Conservation (phyloP, 2,329 filamentous ascomycete genomes). For the Sporothrix euskadiensis region DNA sequence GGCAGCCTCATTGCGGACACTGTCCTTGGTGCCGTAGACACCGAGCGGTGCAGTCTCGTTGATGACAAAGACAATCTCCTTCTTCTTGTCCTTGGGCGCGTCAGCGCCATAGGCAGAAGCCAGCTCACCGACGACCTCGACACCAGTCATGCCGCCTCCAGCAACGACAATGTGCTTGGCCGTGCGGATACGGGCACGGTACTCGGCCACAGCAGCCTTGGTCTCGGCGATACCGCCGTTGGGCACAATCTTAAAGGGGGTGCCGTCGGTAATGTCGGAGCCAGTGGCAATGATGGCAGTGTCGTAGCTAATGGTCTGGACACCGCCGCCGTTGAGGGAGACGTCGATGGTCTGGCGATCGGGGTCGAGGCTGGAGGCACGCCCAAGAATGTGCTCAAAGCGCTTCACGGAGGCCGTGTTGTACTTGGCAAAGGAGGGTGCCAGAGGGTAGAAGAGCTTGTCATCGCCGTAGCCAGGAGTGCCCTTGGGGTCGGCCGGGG, state of each 20-base stretch:
- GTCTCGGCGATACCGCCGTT: slow-evolving; percentile 46
- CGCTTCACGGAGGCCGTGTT: slow-evolving; percentile 35
- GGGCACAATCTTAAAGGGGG: slow-evolving; percentile 53
- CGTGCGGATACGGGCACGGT: slow-evolving; percentile 43
- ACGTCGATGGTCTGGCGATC: slow-evolving; percentile 47
- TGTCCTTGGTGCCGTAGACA: slow-evolving; percentile 36
- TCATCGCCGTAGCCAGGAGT: slow-evolving; percentile 30
- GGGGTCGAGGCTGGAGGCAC: slow-evolving; percentile 48
- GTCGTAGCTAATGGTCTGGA: slow-evolving; percentile 49
- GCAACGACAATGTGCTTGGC: slow-evolving; percentile 54
- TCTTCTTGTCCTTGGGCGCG: slow-evolving; percentile 35
- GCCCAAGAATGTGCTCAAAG: slow-evolving; percentile 56
- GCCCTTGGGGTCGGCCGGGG: slow-evolving; percentile 25
- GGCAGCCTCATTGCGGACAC: slow-evolving; percentile 44
- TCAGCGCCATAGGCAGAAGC: slow-evolving; percentile 47
- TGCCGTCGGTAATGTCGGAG: slow-evolving; percentile 43
- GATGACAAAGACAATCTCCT: slow-evolving; percentile 50
- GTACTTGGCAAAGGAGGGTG: slow-evolving; percentile 52
- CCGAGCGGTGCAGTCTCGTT: slow-evolving; percentile 44
- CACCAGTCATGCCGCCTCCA: slow-evolving; percentile 53
- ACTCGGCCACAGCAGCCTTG: slow-evolving; percentile 41
- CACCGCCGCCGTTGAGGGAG: slow-evolving; percentile 35
- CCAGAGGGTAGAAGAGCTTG: slow-evolving; percentile 49
- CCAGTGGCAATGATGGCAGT: slow-evolving; percentile 59
- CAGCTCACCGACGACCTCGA: slow-evolving; percentile 55